Evolutionary conservation across 768 basidiomycete genomes (phyloP).

Genomic region (Phanerochaete sordida): DNA sequence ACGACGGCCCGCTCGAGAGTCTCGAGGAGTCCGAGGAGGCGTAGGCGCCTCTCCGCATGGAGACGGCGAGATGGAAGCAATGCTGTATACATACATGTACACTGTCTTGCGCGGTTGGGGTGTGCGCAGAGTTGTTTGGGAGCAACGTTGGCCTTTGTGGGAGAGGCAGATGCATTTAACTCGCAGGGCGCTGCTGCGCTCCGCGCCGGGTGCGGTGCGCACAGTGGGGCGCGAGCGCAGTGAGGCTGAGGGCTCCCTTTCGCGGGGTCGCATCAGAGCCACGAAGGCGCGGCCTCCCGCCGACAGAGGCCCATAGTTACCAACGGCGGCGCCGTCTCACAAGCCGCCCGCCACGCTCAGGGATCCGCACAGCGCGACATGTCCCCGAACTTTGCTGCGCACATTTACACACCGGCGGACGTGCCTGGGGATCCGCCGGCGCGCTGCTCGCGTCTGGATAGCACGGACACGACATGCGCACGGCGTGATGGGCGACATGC

Average conservation of each 20-base stretch:
- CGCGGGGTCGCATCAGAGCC: not conserved
- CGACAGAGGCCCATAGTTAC: not conserved
- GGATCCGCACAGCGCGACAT: not conserved
- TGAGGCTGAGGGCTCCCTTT: no score
- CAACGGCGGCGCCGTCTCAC: not conserved
- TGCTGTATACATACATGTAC: slow-evolving; percentile 2
- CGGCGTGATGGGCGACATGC: no score
- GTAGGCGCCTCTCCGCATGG: not conserved
- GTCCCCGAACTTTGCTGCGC: no score
- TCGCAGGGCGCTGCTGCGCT: no score
- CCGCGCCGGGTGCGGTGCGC: no score
- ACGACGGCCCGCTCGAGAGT: slow-evolving; percentile 41
- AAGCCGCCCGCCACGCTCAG: not conserved
- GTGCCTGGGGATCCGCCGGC: not conserved
- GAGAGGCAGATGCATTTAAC: no score
- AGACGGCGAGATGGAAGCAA: not conserved
- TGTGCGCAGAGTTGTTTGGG: no score
- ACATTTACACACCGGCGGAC: not conserved
- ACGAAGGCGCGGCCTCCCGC: not conserved
- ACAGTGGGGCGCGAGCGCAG: no score
- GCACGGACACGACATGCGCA: not conserved
- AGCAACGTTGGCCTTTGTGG: no score
- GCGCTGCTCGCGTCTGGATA: not conserved
- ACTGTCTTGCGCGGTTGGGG: not conserved
- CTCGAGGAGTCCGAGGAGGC: slow-evolving; percentile 38